Evolutionary conservation across 805 yeast genomes (phyloP), one percentile per base, ranked within the genome.

Genomic region (Saitoella complicata): DNA sequence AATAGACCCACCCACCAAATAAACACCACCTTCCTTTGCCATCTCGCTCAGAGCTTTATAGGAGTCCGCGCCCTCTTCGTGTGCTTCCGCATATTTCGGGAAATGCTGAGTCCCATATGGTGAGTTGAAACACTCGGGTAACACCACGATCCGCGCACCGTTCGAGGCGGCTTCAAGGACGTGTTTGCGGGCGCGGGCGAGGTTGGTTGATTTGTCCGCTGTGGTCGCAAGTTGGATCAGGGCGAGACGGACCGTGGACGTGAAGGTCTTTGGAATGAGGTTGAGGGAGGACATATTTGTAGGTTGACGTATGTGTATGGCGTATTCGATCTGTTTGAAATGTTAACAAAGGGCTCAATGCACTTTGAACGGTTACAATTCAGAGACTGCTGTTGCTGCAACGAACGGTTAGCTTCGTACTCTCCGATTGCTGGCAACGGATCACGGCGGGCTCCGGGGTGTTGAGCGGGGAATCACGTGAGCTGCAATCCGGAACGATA

Each of bases 101-200:
- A 91, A 91, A 49, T 87, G 80, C 47, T 74, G 73, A 31, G 85
- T 94, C 0, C 94, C 75, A 58, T 91, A 91, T 2, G 97, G 97
- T 1, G 95, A 83, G 60, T 88, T 91, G 73, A 87, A 88, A 65
- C 95, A 86, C 64, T 91, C 97, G 6, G 98, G 98, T 32, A 91
- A 66, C 51, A 91, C 84, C 7, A 91, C 73, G 38, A 88, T 66
- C 54, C 87, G 81, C 6, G 79, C 72, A 6, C 77, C 73, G 29
- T 62, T 57, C 11, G 75, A 69, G 29, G 79, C 76, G 0, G 97
- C 96, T 46, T 71, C 73, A 21, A 68, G 67, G 40, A 85, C 74
- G 52, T 71, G 76, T 7, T 67, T 68, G 41, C 72, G 69, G 4
- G 83, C 94, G 52, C 80, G 77, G 41, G 68, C 58, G 48, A 88